A percentile compares a stretch with the other conserved stretches of the same genome.
Evolutionary conservation across 2,329 filamentous ascomycete species (phyloP).

Genomic region (Exophiala oligosperma): DNA sequence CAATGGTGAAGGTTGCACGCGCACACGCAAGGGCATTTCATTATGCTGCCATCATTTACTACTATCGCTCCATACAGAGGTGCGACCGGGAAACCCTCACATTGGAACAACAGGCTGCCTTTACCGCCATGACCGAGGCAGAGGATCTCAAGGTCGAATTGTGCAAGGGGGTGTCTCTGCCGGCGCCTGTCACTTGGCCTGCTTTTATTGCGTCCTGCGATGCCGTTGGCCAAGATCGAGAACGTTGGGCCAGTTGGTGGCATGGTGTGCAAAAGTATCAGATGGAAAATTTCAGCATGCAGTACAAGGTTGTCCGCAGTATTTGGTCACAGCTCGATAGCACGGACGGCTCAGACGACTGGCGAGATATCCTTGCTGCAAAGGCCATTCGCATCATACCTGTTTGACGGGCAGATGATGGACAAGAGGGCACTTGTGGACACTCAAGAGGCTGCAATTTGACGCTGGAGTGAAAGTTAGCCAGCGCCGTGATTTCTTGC

Average conservation of each 20-base stretch:
- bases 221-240: not conserved
- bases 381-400: too few relatives aligned
- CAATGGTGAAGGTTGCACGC: not conserved
- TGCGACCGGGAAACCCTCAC: not conserved
- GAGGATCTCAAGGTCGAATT: not conserved
- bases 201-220: not conserved
- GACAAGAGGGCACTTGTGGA: too few relatives aligned
- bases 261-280: slow-evolving; percentile 13
- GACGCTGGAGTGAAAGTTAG: too few relatives aligned
- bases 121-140: not conserved
- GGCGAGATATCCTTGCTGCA: too few relatives aligned
- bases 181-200: not conserved
- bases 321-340: too few relatives aligned
- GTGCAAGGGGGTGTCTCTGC: not conserved
- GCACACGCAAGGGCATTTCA: not conserved
- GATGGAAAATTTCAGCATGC: too few relatives aligned
- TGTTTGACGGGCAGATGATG: too few relatives aligned
- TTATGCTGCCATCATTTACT: not conserved
- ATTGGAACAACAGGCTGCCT: not conserved
- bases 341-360: too few relatives aligned
- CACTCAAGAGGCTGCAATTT: too few relatives aligned
- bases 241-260: not conserved
- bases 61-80: not conserved
- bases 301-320: too few relatives aligned
- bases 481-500: too few relatives aligned